Evolutionary conservation across 202 grass and related monocot genomes (phyloP).

Genomic region (Dendrocalamus latiflorus): DNA sequence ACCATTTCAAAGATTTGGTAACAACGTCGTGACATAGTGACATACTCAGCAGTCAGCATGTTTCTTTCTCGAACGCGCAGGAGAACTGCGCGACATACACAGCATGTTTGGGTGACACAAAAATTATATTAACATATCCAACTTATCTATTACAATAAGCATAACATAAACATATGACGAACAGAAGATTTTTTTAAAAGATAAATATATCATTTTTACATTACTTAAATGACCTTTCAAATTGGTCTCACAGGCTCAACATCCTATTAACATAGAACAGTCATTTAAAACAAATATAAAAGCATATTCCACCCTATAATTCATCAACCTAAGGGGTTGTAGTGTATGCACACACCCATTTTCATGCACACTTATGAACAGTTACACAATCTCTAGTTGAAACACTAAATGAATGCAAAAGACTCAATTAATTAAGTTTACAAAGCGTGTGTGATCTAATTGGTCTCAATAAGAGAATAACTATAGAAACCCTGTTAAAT

Average conservation of each 20-base stretch:
- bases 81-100: no score
- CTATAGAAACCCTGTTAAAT: background rate
- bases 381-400: background rate
- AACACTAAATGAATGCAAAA: background rate
- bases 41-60: no score
- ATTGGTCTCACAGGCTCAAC: background rate
- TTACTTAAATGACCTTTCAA: background rate
- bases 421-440: no score
- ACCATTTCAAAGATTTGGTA: background rate
- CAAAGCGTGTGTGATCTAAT: background rate
- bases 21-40: background rate
- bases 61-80: no score
- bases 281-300: background rate
- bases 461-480: background rate
- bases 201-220: background rate
- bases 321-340: background rate
- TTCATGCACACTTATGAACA: background rate
- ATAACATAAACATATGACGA: background rate
- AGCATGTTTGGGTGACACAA: background rate
- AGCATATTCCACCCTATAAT: background rate
- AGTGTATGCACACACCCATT: no score
- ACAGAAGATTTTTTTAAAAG: background rate
- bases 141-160: background rate
- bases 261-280: background rate
- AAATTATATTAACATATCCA: background rate